Evolutionary conservation across 305 asterid species (phyloP).

Genomic region (Fraxinus sp.): DNA sequence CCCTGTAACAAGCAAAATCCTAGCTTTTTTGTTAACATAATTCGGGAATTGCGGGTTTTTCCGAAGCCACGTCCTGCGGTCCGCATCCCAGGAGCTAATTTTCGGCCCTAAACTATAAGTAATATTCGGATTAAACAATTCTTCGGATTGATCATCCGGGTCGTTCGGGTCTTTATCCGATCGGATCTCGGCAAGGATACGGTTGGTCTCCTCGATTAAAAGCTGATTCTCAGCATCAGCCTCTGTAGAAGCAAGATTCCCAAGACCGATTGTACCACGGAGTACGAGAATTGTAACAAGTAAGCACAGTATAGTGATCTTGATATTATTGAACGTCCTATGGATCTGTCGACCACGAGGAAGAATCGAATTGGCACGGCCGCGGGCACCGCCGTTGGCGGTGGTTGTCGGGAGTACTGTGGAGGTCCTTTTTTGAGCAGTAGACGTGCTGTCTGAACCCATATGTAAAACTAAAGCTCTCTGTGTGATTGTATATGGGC

Average conservation of each 20-base stretch:
- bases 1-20: constrained; percentile 78
- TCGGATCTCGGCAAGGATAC: constrained; percentile 83
- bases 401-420: constrained; percentile 53
- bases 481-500: not conserved
- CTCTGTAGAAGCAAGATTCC: constrained; percentile 59
- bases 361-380: constrained; percentile 39
- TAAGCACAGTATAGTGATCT: constrained; percentile 87
- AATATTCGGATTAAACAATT: constrained; percentile 35
- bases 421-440: constrained; percentile 72
- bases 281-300: constrained; percentile 88
- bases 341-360: constrained; percentile 78
- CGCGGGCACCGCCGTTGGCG: constrained; percentile 43
- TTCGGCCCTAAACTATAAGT: constrained; percentile 71
- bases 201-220: constrained; percentile 63
- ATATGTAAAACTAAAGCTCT: constrained; percentile 15
- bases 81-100: constrained; percentile 67
- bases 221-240: constrained; percentile 65
- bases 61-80: constrained; percentile 72
- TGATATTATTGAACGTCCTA: constrained; percentile 73
- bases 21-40: constrained; percentile 59
- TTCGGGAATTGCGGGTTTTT: constrained; percentile 63
- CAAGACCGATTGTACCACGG: constrained; percentile 88
- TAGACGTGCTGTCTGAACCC: constrained; percentile 52
- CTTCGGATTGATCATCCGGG: constrained; percentile 41
- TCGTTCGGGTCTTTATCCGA: constrained; percentile 65